Conservation (phyloP, 2,329 filamentous ascomycete genomes). For the Neophaeococcomyces mojaviensis region DNA sequence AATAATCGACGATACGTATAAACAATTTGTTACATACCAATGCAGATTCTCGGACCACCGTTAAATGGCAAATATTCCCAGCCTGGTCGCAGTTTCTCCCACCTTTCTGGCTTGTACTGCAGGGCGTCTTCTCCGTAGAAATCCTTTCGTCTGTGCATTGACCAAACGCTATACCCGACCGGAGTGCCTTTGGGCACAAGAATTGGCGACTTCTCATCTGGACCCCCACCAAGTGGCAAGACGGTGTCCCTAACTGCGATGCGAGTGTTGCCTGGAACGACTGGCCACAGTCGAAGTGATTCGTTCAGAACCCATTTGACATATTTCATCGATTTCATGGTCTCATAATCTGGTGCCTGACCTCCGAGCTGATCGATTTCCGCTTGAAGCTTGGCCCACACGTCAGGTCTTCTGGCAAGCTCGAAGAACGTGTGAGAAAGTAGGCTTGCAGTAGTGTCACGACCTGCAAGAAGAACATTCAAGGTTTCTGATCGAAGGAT, state of each 20-base stretch:
- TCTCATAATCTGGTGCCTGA: slow-evolving; percentile 17
- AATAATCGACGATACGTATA: background rate
- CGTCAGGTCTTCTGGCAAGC: slow-evolving; percentile 25
- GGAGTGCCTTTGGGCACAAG: slow-evolving; percentile 40
- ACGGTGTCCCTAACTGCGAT: slow-evolving; percentile 35
- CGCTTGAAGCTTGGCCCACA: slow-evolving; percentile 38
- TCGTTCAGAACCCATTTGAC: slow-evolving; percentile 25
- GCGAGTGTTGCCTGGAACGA: slow-evolving; percentile 34
- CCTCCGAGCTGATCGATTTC: slow-evolving; percentile 23
- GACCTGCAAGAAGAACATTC: slow-evolving; percentile 32
- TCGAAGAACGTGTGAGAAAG: slow-evolving; percentile 29
- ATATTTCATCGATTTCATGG: slow-evolving; percentile 22
- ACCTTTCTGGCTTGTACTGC: slow-evolving; percentile 32
- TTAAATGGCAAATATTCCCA: slow-evolving; percentile 25
- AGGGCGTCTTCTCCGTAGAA: slow-evolving; percentile 28
- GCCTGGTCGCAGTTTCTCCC: slow-evolving; percentile 25
- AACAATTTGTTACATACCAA: slow-evolving; percentile 14
- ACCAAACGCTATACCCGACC: slow-evolving; percentile 39
- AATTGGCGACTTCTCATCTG: slow-evolving; percentile 39
- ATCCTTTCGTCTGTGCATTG: slow-evolving; percentile 27
- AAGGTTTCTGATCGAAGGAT: slow-evolving; percentile 24
- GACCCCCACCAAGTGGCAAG: slow-evolving; percentile 43
- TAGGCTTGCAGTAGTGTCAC: slow-evolving; percentile 32
- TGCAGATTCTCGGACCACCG: slow-evolving; percentile 24
- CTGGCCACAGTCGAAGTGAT: slow-evolving; percentile 38